A percentile compares a stretch with the other conserved stretches of the same genome.
Conservation (phyloP, 208 protist genomes). For the Herpetomonas tarakana region DNA sequence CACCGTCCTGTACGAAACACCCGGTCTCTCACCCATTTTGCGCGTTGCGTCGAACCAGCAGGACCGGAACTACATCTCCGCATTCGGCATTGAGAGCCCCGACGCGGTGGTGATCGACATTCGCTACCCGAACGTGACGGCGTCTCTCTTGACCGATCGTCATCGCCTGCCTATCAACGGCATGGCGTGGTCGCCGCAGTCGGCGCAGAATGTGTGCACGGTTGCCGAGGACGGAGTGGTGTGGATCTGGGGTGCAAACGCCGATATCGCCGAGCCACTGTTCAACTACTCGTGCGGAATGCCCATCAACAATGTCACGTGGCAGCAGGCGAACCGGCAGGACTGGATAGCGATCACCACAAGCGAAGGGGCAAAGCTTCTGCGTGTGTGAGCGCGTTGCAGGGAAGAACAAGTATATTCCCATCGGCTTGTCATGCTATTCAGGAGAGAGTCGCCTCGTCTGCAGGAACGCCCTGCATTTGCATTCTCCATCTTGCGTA, state of each 20-base stretch:
- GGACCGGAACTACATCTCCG: constrained; percentile 96
- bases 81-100: constrained; percentile 93
- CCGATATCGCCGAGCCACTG: constrained; percentile 39
- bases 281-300: constrained; percentile 56
- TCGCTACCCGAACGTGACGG: constrained; percentile 83
- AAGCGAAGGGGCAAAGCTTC: constrained; percentile 57
- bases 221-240: constrained; percentile 96
- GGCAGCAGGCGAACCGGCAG: constrained; percentile 62
- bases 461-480: too few relatives aligned
- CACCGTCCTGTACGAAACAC: constrained; percentile 98
- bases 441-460: too few relatives aligned
- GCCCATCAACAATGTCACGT: constrained; percentile 86
- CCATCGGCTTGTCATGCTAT: too few relatives aligned
- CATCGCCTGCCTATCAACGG: constrained; percentile 95
- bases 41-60: constrained; percentile 97
- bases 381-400: constrained; percentile 38
- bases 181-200: constrained; percentile 95
- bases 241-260: constrained; percentile 97
- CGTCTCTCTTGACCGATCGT: constrained; percentile 71
- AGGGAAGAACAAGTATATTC: background rate
- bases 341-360: constrained; percentile 88
- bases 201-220: constrained; percentile 92
- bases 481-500: too few relatives aligned
- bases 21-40: constrained; percentile 89
- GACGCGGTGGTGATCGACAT: constrained; percentile 97